Evolutionary conservation across 768 basidiomycete genomes (phyloP).

Genomic region (Suillus plorans): DNA sequence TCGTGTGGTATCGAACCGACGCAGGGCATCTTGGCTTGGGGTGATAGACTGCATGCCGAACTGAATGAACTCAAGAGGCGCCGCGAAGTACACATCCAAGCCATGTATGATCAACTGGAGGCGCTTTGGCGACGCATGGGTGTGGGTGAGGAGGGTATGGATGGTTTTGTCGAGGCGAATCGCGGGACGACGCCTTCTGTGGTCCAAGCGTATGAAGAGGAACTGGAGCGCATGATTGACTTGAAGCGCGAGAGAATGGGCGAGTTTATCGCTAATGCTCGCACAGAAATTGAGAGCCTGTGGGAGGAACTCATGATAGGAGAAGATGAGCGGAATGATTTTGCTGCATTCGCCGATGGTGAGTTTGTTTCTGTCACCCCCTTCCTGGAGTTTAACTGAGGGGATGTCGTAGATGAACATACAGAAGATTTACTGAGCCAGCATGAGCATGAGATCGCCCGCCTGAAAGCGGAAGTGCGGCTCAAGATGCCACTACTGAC

Average conservation of each 20-base stretch:
- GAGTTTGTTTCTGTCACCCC: slow-evolving; percentile 19
- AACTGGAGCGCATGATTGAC: slow-evolving; percentile 87
- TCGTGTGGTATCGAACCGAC: slow-evolving; percentile 71
- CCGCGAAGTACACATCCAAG: slow-evolving; percentile 84
- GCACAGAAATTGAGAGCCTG: slow-evolving; percentile 74
- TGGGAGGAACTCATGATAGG: slow-evolving; percentile 89
- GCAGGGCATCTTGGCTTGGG: slow-evolving; percentile 71
- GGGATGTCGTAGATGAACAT: slow-evolving; percentile 61
- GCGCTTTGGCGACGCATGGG: slow-evolving; percentile 88
- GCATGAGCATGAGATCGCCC: slow-evolving; percentile 83
- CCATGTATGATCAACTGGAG: slow-evolving; percentile 92
- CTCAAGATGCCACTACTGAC: slow-evolving; percentile 75
- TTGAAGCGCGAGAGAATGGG: slow-evolving; percentile 87
- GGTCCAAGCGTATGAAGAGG: slow-evolving; percentile 82
- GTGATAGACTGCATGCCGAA: slow-evolving; percentile 50
- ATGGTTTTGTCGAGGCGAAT: slow-evolving; percentile 85
- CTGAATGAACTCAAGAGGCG: slow-evolving; percentile 73
- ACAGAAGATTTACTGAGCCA: slow-evolving; percentile 84
- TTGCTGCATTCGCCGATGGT: slow-evolving; percentile 85
- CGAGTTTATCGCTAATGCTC: slow-evolving; percentile 77
- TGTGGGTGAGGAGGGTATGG: slow-evolving; percentile 76
- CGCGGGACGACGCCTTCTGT: slow-evolving; percentile 79
- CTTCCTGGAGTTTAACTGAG: neutral
- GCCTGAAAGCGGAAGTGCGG: slow-evolving; percentile 80
- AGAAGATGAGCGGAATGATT: slow-evolving; percentile 78